phyloP scores from a whole-genome alignment of 2,329 filamentous ascomycete species.

The Cladophialophora chaetospira region DNA sequence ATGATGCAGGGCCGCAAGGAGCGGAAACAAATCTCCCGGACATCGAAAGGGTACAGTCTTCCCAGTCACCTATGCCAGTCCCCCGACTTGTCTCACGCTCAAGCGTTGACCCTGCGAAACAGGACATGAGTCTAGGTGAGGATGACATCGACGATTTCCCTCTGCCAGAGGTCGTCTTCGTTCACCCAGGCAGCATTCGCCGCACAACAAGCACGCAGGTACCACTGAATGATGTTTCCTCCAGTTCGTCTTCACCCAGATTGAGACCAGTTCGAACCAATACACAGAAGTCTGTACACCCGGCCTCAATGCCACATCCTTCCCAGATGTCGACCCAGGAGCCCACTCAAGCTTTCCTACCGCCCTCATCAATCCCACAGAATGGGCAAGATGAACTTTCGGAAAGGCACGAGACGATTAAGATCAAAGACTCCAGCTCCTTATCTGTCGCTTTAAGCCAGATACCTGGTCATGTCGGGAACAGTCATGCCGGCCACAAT shows the following conservation, averaged over 20 bases:
- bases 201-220: constrained; percentile 21
- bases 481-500: constrained; percentile 15
- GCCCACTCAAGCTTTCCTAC: constrained; percentile 28
- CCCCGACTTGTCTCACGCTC: constrained; percentile 20
- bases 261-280: constrained; percentile 11
- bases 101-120: background rate
- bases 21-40: background rate
- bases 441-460: constrained; percentile 24
- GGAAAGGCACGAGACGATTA: constrained; percentile 21
- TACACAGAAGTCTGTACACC: constrained; percentile 28
- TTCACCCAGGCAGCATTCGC: constrained; percentile 16
- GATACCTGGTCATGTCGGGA: constrained; percentile 18
- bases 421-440: constrained; percentile 34
- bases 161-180: constrained; percentile 12
- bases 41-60: background rate
- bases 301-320: constrained; percentile 32
- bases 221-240: constrained; percentile 27
- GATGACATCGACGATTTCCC: constrained; percentile 16
- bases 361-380: constrained; percentile 22
- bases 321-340: constrained; percentile 35
- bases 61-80: constrained; percentile 15
- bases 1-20: background rate
- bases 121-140: background rate
- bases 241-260: constrained; percentile 20
- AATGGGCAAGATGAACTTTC: background rate